Conservation (phyloP, 352 stramenopile genomes). For the Phytophthora citricola region DNA sequence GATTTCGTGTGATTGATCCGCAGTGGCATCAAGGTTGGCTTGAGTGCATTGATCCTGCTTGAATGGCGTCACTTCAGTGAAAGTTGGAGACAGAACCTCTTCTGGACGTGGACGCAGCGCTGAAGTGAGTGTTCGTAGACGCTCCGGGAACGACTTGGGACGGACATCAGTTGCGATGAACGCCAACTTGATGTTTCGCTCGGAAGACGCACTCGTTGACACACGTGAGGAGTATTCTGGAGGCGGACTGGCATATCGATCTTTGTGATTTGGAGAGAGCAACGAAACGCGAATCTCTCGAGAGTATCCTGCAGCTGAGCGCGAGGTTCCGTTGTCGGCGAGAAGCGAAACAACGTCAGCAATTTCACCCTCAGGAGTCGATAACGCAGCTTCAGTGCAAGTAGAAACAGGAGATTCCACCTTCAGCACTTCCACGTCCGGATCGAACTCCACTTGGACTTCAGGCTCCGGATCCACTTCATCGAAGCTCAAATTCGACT, state of each 20-base stretch:
- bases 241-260: constrained; percentile 11
- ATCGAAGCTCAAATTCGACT: constrained; percentile 35
- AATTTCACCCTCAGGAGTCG: constrained; percentile 8
- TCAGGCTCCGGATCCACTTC: constrained; percentile 42
- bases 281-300: constrained; percentile 43
- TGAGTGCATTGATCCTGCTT: constrained; percentile 44
- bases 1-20: neutral
- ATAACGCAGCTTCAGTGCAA: neutral
- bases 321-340: constrained; percentile 13
- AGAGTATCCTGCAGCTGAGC: constrained; percentile 23
- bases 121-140: constrained; percentile 36
- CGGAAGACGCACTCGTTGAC: neutral
- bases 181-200: constrained; percentile 35
- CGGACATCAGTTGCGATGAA: constrained; percentile 23
- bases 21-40: constrained; percentile 17
- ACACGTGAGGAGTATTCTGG: constrained; percentile 2
- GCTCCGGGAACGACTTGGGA: constrained; percentile 26
- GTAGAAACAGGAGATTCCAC: neutral
- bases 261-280: constrained; percentile 45
- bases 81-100: constrained; percentile 19
- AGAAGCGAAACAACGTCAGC: constrained; percentile 40
- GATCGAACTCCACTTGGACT: constrained; percentile 30
- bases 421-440: constrained; percentile 10
- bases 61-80: constrained; percentile 35
- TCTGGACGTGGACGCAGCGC: neutral